Evolutionary conservation across 2,329 filamentous ascomycete species (phyloP), one percentile per base, ranked within the genome.

Genomic region (Fusarium sp.): DNA sequence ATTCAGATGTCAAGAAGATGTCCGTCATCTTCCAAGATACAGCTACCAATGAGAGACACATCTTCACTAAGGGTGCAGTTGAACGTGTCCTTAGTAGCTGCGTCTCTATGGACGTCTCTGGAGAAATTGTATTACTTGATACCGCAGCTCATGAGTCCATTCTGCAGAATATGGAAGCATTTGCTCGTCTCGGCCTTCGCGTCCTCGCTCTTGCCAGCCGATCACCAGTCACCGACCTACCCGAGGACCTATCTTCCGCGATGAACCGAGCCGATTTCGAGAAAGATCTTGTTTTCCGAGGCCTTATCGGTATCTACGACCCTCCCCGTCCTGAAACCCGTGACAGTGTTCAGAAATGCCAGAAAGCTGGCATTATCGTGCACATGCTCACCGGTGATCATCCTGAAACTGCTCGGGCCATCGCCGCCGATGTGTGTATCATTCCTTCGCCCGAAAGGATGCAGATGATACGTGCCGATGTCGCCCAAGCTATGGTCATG

Each of bases 1-100:
- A 93, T 75, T 92, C 90, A 0, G 87, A 88, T 59, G 86, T 93
- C 66, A 93, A 93, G 82, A 91, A 90, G 73, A 93, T 93, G 91
- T 91, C 90, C 0, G 90, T 92, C 32, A 88, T 92, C 49, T 91
- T 90, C 77, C 76, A 84, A 52, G 77, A 85, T 27, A 73, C 72
- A 7, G 72, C 77, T 5, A 80, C 76, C 2, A 76, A 79, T 27
- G 77, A 82, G 46, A 82, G 81, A 55, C 82, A 80, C 68, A 81
- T 88, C 45, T 89, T 89, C 74, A 89, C 88, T 56, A 90, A 90
- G 75, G 89, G 89, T 53, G 90, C 90, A 3, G 89, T 92, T 3
- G 90, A 92, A 73, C 83, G 89, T 29, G 85, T 92, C 14, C 80
- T 92, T 8, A 84, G 87, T 15, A 85, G 85, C 15, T 92, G 90